Evolutionary conservation across 1,284 basidiomycete species (phyloP), one percentile per base, ranked within the genome.

Genomic region (Agroathelia rolfsii): DNA sequence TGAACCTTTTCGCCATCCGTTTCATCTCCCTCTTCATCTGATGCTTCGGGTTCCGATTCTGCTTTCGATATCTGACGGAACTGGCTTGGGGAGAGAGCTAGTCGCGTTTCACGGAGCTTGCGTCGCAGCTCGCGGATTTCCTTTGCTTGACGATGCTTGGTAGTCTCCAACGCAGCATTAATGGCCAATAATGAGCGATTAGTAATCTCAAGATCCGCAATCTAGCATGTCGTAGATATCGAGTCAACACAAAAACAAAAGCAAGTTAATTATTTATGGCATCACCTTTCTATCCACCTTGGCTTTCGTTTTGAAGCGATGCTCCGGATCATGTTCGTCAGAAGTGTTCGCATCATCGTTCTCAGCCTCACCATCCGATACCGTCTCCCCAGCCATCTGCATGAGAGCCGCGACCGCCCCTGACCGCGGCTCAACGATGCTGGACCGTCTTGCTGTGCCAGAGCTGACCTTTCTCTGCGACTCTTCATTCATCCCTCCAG

Each of bases 151-250:
- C 65, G 64, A 44, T 78, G 69, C 52, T 82, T 84, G 29, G 72
- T 72, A 21, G 74, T 68, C 52, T 87, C 83, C 6, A 87, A 60
- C 20, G 75, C 67, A 1, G 73, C 59, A 45, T 87, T 87, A 53
- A 87, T 85, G 3, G 73, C 71, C 28, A 87, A 61, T 14, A 87
- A 62, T 4, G 84, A 87, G 24, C 70, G 68, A 51, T 84, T 87
- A 7, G 81, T 80, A 44, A 87, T 87, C 55, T 87, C 81, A 12
- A 87, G 59, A 55, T 87, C 83, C 10, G 76, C 82, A 39, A 87
- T 87, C 84, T 87, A 42, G n/a, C 13, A 21, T 8, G 30, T 24
- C n/a, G n/a, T 26, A 12, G 38, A 1, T 10, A 5, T 5, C 36
- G 21, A 22, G 20, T 41, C 23, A 36, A 20, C 28, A 18, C 13